A percentile compares a stretch with the other conserved stretches of the same genome.
Conservation (phyloP, 768 basidiomycete species). For the Suillus decipiens region DNA sequence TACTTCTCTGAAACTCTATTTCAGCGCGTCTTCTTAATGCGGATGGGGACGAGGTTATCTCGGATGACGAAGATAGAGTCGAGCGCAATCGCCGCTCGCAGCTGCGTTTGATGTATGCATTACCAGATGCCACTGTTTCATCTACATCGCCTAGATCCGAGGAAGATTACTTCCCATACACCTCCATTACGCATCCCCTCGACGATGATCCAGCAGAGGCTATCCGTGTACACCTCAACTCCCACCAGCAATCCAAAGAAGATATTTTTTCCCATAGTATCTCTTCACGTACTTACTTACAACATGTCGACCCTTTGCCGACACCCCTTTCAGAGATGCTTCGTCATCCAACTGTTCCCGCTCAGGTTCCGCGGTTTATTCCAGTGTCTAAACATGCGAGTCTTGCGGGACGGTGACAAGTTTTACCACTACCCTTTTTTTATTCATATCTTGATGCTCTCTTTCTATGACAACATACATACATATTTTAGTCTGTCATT, state of each 20-base stretch:
- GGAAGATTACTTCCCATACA: constrained; percentile 12
- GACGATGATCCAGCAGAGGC: constrained; percentile 12
- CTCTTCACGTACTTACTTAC: constrained; percentile 16
- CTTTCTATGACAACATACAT: neutral
- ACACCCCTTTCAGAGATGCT: constrained; percentile 58
- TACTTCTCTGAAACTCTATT: constrained; percentile 5
- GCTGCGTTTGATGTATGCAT: constrained; percentile 33
- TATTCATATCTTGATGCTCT: neutral
- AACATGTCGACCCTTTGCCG: constrained; percentile 50
- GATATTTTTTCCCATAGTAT: constrained; percentile 15
- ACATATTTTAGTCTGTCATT: neutral
- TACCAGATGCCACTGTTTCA: constrained; percentile 12
- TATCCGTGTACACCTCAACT: constrained; percentile 11
- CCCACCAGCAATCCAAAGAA: constrained; percentile 14
- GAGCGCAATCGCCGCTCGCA: constrained; percentile 55
- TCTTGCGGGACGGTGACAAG: constrained; percentile 31
- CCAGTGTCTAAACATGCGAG: constrained; percentile 32
- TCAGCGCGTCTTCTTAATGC: constrained; percentile 41
- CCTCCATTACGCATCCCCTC: constrained; percentile 2
- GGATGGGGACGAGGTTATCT: constrained; percentile 65
- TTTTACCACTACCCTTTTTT: neutral
- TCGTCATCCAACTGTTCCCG: constrained; percentile 18
- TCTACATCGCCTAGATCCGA: constrained; percentile 3
- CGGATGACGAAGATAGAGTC: constrained; percentile 61
- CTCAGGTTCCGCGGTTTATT: constrained; percentile 14